Conservation (phyloP, 2,329 filamentous ascomycete species). For the Gliomastix tumulicola region DNA sequence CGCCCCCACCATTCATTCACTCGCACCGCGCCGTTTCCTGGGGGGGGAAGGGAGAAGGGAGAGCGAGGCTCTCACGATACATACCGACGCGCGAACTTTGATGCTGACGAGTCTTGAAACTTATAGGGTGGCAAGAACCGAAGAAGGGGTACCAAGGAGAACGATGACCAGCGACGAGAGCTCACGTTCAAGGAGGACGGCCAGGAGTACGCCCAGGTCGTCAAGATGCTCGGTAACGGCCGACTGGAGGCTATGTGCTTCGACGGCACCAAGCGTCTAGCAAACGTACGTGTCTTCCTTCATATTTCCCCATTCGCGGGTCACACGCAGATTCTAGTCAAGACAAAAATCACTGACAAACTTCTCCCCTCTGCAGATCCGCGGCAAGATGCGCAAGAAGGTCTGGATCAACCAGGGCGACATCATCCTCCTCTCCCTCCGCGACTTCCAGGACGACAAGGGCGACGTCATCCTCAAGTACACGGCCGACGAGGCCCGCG, state of each 20-base stretch:
- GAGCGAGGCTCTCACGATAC: constrained; percentile 9
- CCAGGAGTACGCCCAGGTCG: constrained; percentile 52
- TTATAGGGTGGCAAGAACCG: constrained; percentile 93
- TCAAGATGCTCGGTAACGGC: constrained; percentile 96
- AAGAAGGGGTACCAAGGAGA: constrained; percentile 97
- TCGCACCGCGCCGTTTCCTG: not conserved
- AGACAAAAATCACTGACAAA: too few relatives aligned
- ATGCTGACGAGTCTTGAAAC: constrained; percentile 1
- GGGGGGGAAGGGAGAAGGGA: not conserved
- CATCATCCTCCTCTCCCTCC: constrained; percentile 81
- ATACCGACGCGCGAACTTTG: too few relatives aligned
- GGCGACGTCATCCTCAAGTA: constrained; percentile 97
- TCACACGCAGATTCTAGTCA: too few relatives aligned
- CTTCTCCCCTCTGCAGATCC: too few relatives aligned
- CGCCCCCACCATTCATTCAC: constrained; percentile 6
- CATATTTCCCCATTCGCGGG: too few relatives aligned
- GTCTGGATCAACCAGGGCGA: constrained; percentile 99
- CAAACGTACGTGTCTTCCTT: constrained; percentile 23
- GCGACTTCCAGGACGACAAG: constrained; percentile 92
- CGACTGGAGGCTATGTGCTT: constrained; percentile 91
- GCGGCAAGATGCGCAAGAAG: constrained; percentile 98
- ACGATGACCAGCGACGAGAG: constrained; percentile 98
- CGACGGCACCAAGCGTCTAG: constrained; percentile 57
- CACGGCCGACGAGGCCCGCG: constrained; percentile 89
- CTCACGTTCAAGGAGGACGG: constrained; percentile 98